Evolutionary conservation across 164 flowering plant genomes (phyloP), one percentile per base, ranked within the genome.

Genomic region (Magnolia sinica): DNA sequence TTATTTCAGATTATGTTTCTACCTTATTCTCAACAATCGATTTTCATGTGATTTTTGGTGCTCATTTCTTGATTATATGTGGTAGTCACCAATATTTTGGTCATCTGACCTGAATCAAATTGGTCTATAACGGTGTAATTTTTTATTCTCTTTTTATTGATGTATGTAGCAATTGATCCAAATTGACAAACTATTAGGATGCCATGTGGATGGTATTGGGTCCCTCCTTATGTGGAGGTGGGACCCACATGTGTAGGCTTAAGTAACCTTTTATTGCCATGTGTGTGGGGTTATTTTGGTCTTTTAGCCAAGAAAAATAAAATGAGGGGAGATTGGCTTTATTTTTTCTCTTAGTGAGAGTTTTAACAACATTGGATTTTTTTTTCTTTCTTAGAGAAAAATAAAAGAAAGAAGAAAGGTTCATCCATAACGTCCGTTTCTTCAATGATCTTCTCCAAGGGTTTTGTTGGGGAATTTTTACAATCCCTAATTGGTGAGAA

Each of bases 71-170:
- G 20, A 71, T 71, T 61, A 50, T 50, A 50, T 71, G 73, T 45
- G 73, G 59, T 49, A 71, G 45, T 71, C 20, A 9, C 73, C 59
- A 71, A 71, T 71, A 71, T 71, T 23, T 71, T 71, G 63, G 73
- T 71, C 73, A 71, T 20, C 24, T 71, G 59, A 71, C 73, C 27
- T 3, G 50, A 5, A 22, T 45, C 59, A 18, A 50, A 45, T 51
- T 22, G 1, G 45, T 31, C 50, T 9, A 59, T 19, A 45, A 45
- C 50, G 73, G 50, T 45, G 73, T 20, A 71, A 24, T 22, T 71
- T 20, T 59, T 45, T 45, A 5, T 20, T 71, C 0, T 55, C 1
- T 10, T 58, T 10, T 10, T 58, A 10, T 2, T 58, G 63, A 16
- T 10, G 18, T 16, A 58, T 58, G 63, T 10, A 10, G 11, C 63